phyloP scores from a whole-genome alignment of 352 stramenopile genomes.

The Phytophthora pini region DNA sequence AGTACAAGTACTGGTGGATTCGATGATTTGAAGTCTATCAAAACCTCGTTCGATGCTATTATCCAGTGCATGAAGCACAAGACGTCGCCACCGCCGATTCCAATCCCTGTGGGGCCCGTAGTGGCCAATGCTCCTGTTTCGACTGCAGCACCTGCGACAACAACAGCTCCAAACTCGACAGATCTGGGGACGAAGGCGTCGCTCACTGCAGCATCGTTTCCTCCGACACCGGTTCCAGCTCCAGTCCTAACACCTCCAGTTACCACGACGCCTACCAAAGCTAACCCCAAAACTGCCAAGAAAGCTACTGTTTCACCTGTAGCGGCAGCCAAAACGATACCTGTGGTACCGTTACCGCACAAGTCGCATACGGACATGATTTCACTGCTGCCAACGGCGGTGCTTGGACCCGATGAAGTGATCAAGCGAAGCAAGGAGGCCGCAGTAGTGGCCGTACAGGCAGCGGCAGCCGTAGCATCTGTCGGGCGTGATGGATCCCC shows the following conservation, averaged over 20 bases:
- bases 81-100: conserved; percentile 72
- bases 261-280: conserved; percentile 27
- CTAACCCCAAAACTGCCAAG: conserved; percentile 20
- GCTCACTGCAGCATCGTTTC: conserved; percentile 37
- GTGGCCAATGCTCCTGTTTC: conserved; percentile 4
- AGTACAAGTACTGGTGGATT: conserved; percentile 22
- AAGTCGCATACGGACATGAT: conserved; percentile 86
- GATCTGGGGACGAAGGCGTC: conserved; percentile 39
- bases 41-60: conserved; percentile 82
- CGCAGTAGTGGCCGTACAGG: conserved; percentile 76
- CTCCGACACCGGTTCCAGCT: conserved; percentile 12
- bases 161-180: conserved; percentile 16
- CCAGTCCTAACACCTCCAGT: conserved; percentile 3
- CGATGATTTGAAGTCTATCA: conserved; percentile 82
- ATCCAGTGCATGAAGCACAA: conserved; percentile 90
- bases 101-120: conserved; percentile 45
- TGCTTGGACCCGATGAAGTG: conserved; percentile 79
- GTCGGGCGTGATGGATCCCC: conserved; percentile 54
- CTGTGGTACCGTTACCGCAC: conserved; percentile 61
- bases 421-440: conserved; percentile 89
- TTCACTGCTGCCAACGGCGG: conserved; percentile 54
- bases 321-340: conserved; percentile 28
- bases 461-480: conserved; percentile 67
- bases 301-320: conserved; percentile 31
- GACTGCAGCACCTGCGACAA: conserved; percentile 7